phyloP scores from a whole-genome alignment of 2,329 filamentous ascomycete genomes.

The Pyrenophora tritici-repentis region DNA sequence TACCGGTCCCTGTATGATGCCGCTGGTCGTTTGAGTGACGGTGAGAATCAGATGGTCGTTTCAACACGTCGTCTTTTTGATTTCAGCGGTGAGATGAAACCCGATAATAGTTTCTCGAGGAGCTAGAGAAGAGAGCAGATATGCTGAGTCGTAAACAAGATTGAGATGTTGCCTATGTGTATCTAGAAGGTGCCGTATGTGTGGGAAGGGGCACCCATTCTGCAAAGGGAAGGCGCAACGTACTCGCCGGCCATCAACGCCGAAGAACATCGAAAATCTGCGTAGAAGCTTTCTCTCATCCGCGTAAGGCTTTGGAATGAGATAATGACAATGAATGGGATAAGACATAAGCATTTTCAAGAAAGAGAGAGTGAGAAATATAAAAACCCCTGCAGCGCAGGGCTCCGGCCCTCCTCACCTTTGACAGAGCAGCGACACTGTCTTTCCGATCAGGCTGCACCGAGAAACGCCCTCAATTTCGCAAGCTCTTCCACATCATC shows the following conservation, averaged over 20 bases:
- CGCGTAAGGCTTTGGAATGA: neutral
- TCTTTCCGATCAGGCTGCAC: neutral
- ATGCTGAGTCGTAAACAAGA: slow-evolving; percentile 5
- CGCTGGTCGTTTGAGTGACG: neutral
- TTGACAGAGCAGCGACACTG: neutral
- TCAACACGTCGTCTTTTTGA: neutral
- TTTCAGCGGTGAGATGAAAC: neutral
- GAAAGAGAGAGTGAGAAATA: neutral
- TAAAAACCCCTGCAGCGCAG: neutral
- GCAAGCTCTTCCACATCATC: slow-evolving; percentile 60
- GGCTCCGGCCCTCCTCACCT: no score
- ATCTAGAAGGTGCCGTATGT: slow-evolving; percentile 18
- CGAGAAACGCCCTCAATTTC: slow-evolving; percentile 53
- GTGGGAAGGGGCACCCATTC: slow-evolving; percentile 15
- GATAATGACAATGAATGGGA: neutral
- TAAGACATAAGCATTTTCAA: neutral
- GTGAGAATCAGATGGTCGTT: neutral
- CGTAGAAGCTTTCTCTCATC: neutral
- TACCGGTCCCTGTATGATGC: neutral
- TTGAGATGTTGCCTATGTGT: slow-evolving; percentile 9
- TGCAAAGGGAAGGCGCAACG: slow-evolving; percentile 10
- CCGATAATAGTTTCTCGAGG: neutral
- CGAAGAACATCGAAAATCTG: neutral
- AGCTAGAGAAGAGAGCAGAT: neutral
- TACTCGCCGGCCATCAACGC: neutral